Evolutionary conservation across 805 yeast genomes (phyloP), one percentile per base, ranked within the genome.

Genomic region (Hanseniaspora meyeri): DNA sequence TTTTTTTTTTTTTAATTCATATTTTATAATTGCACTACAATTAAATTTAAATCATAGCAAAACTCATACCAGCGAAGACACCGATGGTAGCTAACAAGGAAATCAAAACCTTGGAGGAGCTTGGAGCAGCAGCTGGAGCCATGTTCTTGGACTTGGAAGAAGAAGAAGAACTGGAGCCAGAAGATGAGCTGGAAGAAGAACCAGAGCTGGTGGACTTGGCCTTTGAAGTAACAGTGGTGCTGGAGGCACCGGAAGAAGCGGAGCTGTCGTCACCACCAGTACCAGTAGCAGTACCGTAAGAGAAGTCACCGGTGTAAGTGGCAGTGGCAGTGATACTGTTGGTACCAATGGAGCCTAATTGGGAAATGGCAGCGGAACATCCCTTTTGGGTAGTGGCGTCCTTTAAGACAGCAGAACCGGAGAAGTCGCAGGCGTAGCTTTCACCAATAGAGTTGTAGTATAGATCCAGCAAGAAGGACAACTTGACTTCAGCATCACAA

Each of bases 401-500:
- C 57, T 71, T 71, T 63, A 82, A 61, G 48, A 82, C 64, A 51
- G 87, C 88, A 51, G 87, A 78, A 59, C 91, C 91, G 60, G 73
- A 70, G 70, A 85, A 85, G 66, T 74, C 77, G 76, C 90, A 84
- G 51, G 85, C 85, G 55, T 75, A 68, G 50, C 66, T 66, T 29
- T 64, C 57, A 60, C 74, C 76, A 61, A 66, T 68, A 55, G 80
- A 72, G 57, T 71, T 67, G 71, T 82, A 84, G 77, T 85, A 85
- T 62, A 74, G 67, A 75, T 84, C 80, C 70, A 85, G 67, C 42
- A 80, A 77, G 65, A 76, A 85, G 40, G 85, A 77, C 63, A 85
- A 74, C 72, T 80, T 74, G 58, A 82, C 85, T 69, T 82, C 78
- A 56, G 78, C 68, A 20, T 79, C 72, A 69, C 93, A 85, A 81